Evolutionary conservation across 2,329 filamentous ascomycete genomes (phyloP), one percentile per base, ranked within the genome.

Genomic region (Phyllosticta citrichinensis): DNA sequence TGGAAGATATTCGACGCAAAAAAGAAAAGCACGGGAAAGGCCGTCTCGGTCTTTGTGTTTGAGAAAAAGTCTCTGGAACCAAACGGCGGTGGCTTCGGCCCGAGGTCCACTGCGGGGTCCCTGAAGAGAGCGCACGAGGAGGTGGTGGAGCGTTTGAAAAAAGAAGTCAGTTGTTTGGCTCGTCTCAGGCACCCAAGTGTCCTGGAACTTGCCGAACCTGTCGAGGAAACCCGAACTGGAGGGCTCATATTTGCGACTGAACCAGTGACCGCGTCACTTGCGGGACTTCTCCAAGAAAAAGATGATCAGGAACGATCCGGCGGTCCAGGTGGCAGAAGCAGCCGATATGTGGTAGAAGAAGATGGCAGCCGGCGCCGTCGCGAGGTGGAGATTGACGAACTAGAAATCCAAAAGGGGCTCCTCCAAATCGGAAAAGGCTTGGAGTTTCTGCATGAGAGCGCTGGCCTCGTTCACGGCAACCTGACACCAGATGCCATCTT

Each of bases 1-100:
- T 99, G 94, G 94, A 96, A 91, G 78, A 94, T 99, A 69, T 93
- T 93, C 81, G 92, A 97, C 77, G 92, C 89, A 62, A 97, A 96
- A 80, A 95, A 95, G 78, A 97, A 97, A 77, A 91, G 88, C 30
- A 96, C 91, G 0, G 90, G 89, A 66, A 96, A 94, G 73, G 75
- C 87, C 8, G 94, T 87, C 60, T 97, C 92, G 17, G 86, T 97
- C 66, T 99, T 97, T 69, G 86, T 97, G 66, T 97, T 97, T 73
- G 94, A 99, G 66, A 87, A 86, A 72, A 96, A 95, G 76, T 84
- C 85, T 0, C 79, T 99, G 60, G 92, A 97, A 62, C 78, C 84
- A 10, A 82, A 87, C 62, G 81, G 83, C 17, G 81, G 79, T 55
- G 82, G 84, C 24, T 60, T 62, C 33, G 78, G 81, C 56, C 71